phyloP scores from a whole-genome alignment of 208 protist species.

The Trypanosoma avium region DNA sequence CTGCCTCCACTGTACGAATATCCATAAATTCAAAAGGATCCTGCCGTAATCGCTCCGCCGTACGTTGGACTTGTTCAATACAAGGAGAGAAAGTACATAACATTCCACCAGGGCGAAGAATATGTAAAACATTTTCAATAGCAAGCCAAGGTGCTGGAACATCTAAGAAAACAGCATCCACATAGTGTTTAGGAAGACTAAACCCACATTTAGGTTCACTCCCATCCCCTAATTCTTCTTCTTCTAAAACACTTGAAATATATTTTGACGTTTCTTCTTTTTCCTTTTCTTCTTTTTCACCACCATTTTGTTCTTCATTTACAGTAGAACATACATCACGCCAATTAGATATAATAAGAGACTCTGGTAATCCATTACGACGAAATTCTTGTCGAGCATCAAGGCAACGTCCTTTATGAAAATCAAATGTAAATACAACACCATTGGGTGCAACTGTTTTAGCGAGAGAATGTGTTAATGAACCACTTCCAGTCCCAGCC shows the following conservation, averaged over 20 bases:
- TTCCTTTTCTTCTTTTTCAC: not conserved
- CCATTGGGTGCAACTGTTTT: conserved; percentile 80
- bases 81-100: conserved; percentile 93
- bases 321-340: conserved; percentile 80
- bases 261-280: not conserved
- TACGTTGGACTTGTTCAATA: conserved; percentile 93
- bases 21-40: conserved; percentile 75
- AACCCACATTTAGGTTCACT: conserved; percentile 56
- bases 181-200: conserved; percentile 60
- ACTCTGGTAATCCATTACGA: conserved; percentile 49
- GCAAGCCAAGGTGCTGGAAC: conserved; percentile 87
- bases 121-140: conserved; percentile 83
- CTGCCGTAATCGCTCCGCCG: conserved; percentile 56
- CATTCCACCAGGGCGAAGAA: conserved; percentile 80
- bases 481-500: conserved; percentile 90
- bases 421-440: conserved; percentile 86
- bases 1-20: conserved; percentile 86
- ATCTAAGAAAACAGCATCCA: conserved; percentile 94
- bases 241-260: not conserved
- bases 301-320: not conserved
- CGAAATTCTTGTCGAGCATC: conserved; percentile 80
- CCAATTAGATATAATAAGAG: conserved; percentile 75
- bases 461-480: conserved; percentile 84
- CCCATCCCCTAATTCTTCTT: conserved; percentile 33
- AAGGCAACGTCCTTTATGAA: conserved; percentile 82